A percentile compares a stretch with the other conserved stretches of the same genome.
phyloP scores from a whole-genome alignment of 768 basidiomycete species.

The Termitomyces sp. region DNA sequence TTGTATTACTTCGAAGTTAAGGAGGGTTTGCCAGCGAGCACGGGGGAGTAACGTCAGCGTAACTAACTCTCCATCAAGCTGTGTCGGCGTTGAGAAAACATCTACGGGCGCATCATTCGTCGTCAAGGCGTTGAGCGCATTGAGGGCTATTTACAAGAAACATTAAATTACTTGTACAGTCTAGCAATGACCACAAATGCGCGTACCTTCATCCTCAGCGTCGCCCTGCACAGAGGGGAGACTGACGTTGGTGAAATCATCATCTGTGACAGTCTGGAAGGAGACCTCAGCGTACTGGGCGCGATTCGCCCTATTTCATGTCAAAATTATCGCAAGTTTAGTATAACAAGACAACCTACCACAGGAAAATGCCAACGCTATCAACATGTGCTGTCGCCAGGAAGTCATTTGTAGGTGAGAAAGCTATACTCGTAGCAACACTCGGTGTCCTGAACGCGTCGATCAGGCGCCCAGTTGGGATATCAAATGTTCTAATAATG shows the following conservation, averaged over 20 bases:
- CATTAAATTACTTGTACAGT: conserved; percentile 2
- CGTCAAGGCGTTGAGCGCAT: conserved; percentile 60
- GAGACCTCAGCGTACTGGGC: conserved; percentile 89
- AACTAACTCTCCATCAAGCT: conserved; percentile 85
- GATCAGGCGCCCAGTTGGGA: conserved; percentile 88
- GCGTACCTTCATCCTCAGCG: conserved; percentile 72
- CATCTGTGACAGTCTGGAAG: conserved; percentile 73
- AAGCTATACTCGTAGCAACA: conserved; percentile 84
- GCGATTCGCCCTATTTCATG: conserved; percentile 74
- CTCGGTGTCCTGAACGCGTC: conserved; percentile 87
- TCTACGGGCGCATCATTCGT: conserved; percentile 58
- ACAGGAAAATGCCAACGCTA: conserved; percentile 91
- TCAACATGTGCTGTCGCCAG: conserved; percentile 93
- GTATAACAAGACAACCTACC: conserved; percentile 37
- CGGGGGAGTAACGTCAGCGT: conserved; percentile 91
- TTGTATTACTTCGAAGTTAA: conserved; percentile 95
- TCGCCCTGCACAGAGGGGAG: conserved; percentile 84
- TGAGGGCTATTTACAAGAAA: conserved; percentile 41
- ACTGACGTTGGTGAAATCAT: conserved; percentile 59
- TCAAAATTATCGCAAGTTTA: neutral
- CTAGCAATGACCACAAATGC: neutral
- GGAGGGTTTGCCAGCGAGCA: conserved; percentile 92
- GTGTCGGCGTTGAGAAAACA: conserved; percentile 80
- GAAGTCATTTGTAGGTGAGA: conserved; percentile 95
- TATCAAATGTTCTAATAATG: conserved; percentile 89